Evolutionary conservation across 306 rosid species (phyloP).

Genomic region (Cucurbita argyrosperma): DNA sequence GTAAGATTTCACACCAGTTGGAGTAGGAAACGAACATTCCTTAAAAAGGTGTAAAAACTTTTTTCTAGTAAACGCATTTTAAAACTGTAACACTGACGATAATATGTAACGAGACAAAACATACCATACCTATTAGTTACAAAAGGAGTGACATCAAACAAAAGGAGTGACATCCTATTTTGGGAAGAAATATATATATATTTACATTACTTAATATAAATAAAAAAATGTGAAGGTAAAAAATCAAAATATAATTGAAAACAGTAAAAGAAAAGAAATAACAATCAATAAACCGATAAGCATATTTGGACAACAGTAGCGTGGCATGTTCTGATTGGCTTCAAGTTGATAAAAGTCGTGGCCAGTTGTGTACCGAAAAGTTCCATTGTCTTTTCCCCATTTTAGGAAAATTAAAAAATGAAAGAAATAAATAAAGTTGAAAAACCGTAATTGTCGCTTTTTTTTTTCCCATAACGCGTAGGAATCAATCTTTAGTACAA

Average conservation of each 20-base stretch:
- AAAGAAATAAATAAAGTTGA: neutral
- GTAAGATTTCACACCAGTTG: too few relatives aligned
- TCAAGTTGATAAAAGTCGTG: neutral
- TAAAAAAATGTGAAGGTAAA: neutral
- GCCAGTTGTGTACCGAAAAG: neutral
- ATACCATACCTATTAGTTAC: too few relatives aligned
- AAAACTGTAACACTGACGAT: too few relatives aligned
- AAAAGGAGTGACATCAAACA: too few relatives aligned
- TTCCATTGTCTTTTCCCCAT: neutral
- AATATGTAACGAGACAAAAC: too few relatives aligned
- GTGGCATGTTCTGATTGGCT: neutral
- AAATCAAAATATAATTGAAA: neutral
- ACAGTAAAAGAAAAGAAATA: neutral
- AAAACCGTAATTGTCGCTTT: neutral
- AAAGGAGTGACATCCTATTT: too few relatives aligned
- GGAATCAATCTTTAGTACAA: neutral
- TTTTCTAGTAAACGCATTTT: too few relatives aligned
- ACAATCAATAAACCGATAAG: neutral
- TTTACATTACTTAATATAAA: neutral
- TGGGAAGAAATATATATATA: too few relatives aligned
- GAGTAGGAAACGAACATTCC: too few relatives aligned
- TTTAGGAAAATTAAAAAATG: neutral
- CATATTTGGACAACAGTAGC: neutral
- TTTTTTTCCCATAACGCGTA: neutral
- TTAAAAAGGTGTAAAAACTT: too few relatives aligned